Evolutionary conservation across 2,329 filamentous ascomycete species (phyloP).

Genomic region (Cercospora citrullina): DNA sequence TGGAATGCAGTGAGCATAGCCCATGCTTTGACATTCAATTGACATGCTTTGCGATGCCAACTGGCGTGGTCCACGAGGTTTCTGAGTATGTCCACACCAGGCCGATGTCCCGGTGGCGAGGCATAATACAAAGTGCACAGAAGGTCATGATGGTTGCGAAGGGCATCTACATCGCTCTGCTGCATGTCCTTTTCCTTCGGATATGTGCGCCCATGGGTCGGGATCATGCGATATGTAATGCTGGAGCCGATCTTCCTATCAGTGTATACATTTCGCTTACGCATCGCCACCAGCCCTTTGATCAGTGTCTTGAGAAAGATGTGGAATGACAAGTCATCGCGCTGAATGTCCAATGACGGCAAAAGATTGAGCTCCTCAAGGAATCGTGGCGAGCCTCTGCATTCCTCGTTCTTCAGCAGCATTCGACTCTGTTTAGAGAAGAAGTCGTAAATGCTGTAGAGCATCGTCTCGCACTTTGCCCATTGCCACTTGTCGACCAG

Average conservation of each 20-base stretch:
- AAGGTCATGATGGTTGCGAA: slow-evolving; percentile 63
- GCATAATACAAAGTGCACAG: slow-evolving; percentile 61
- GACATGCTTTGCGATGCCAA: slow-evolving; percentile 61
- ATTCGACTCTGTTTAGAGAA: slow-evolving; percentile 57
- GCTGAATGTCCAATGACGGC: slow-evolving; percentile 47
- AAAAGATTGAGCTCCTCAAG: slow-evolving; percentile 52
- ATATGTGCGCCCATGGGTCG: slow-evolving; percentile 61
- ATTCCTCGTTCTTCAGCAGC: slow-evolving; percentile 55
- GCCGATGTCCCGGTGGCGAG: slow-evolving; percentile 55
- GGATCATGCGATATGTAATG: slow-evolving; percentile 58
- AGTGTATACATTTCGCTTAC: slow-evolving; percentile 42
- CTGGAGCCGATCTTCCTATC: slow-evolving; percentile 56
- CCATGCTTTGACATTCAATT: slow-evolving; percentile 60
- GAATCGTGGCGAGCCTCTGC: slow-evolving; percentile 54
- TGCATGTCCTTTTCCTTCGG: slow-evolving; percentile 58
- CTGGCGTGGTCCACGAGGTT: slow-evolving; percentile 57
- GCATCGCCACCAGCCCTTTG: slow-evolving; percentile 52
- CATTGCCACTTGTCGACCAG: slow-evolving; percentile 59
- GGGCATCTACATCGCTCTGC: slow-evolving; percentile 56
- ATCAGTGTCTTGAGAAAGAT: slow-evolving; percentile 60
- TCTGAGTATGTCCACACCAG: slow-evolving; percentile 53
- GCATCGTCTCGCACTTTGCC: slow-evolving; percentile 55
- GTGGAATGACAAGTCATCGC: slow-evolving; percentile 58
- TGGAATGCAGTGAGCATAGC: slow-evolving; percentile 59
- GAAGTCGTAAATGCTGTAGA: slow-evolving; percentile 60